Percentiles rank a stretch among this genome's conserved stretches.
These are phyloP conservation scores for Pestalotiopsis sp. DNA, from an alignment of 2,329 filamentous ascomycete genomes.

Conservation along the genomic window DNA sequence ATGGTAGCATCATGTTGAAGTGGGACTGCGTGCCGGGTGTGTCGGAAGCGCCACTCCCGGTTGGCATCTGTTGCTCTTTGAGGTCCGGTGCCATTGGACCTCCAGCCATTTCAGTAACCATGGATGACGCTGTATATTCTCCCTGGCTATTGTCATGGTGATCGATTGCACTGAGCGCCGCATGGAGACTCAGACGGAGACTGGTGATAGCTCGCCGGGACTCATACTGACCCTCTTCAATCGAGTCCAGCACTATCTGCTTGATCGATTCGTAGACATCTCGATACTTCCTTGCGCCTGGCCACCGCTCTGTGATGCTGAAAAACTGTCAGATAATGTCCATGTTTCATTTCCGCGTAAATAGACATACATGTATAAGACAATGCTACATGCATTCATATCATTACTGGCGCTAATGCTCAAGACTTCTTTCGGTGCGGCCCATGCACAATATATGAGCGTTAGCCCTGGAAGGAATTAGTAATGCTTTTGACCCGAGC, in stretches of 20 bases:
- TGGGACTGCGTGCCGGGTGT: background rate
- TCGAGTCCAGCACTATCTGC: constrained; percentile 13
- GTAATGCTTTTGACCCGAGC: background rate
- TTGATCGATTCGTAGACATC: constrained; percentile 15
- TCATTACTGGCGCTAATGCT: constrained; percentile 23
- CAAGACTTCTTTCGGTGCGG: constrained; percentile 20
- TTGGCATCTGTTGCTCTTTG: background rate
- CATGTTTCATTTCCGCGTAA: background rate
- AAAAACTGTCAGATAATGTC: background rate
- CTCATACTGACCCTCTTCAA: constrained; percentile 12
- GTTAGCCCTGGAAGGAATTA: constrained; percentile 21
- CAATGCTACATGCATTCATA: constrained; percentile 26
- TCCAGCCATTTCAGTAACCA: constrained; percentile 13
- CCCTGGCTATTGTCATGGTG: background rate
- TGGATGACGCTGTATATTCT: constrained; percentile 7
- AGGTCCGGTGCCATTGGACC: background rate
- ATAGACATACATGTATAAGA: constrained; percentile 18
- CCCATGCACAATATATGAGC: constrained; percentile 32
- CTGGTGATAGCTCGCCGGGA: constrained; percentile 7
- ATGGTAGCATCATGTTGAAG: constrained; percentile 6
- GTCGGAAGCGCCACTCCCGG: background rate
- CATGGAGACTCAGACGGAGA: constrained; percentile 8
- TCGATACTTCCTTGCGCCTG: constrained; percentile 11
- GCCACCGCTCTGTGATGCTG: constrained; percentile 21
- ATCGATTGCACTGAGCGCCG: constrained; percentile 1